Evolutionary conservation across 768 basidiomycete genomes (phyloP), one percentile per base, ranked within the genome.

Genomic region (Amanita pseudoporphyria): DNA sequence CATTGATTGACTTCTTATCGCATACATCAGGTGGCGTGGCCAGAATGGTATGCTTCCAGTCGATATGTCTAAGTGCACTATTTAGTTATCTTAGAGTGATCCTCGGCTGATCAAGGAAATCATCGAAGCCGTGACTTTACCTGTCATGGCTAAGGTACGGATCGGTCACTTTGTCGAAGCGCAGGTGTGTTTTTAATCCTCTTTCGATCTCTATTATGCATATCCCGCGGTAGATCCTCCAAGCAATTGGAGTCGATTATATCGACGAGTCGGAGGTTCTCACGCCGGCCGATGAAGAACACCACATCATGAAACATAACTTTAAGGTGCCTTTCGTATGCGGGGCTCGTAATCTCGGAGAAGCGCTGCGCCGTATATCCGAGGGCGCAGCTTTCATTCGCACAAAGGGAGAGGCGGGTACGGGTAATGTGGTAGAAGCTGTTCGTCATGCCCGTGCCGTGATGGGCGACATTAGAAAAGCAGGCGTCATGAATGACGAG

Each of bases 381-480:
- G 96, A 99, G 65, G 96, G 96, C 40, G 95, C 95, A 1, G 91
- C 96, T 0, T 93, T 98, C 77, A 93, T 99, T 68, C 91, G 96
- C 57, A 97, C 95, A 52, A 99, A 98, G 69, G 95, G 92, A 48
- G 86, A 89, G 65, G 85, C 84, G 14, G 89, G 89, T 16, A 91
- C 89, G 0, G 89, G 89, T 36, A 92, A 92, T 61, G 84, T 91
- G 42, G 86, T 91, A 50, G 89, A 92, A 66, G 96, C 96, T 38
- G 96, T 98, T 48, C 82, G 91, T 53, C 95, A 99, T 70, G 79
- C 84, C 54, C 84, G 96, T 33, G 71, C 85, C 14, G 81, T 97
- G 51, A 81, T 78, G 69, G 70, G 79, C 57, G 87, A 92, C 61
- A 95, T 98, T 66, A 78, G 88, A 58, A 79, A 77, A 58, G 87